Base-by-base conservation (phyloP, 2,329 filamentous ascomycete genomes). In the Zymoseptoria pseudotritici region DNA sequence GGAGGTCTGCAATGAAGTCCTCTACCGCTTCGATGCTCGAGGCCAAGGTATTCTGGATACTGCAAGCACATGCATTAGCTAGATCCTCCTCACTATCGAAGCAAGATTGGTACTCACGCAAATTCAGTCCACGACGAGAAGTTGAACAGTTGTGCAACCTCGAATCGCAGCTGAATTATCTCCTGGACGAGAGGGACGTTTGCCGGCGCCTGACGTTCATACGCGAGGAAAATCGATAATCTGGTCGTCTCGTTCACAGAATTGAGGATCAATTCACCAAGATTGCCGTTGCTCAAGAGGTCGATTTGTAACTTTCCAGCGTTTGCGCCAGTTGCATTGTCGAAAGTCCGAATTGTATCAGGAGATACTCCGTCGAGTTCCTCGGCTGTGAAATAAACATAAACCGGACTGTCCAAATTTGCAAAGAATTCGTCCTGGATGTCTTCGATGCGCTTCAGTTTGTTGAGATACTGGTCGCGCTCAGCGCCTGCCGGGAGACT, bases 381-480 rank as follows among this genome's bases (percentile, higher is more conserved):
- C 63, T 87, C 82, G 2, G 75, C 79, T 0, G 86, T 88, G 67
- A 92, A 89, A 88, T 88, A 93, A 55, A 91, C 76, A 2, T 85
- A 86, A 17, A 86, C 86, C 66, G 86, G 86, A 75, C 92, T 88
- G 69, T 90, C 90, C 57, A 92, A 77, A 66, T 86, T 88, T 77
- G 89, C 90, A 69, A 87, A 83, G 73, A 89, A 89, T 62, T 85
- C 79, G 59, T 90, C 90, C 69, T 82, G 79, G 65, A 92, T 82
- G 71, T 86, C 81, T 66, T 84, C 87, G 55, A 93, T 78, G 9
- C 87, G 79, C 79, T 89, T 88, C 80, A 90, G 89, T 74, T 91
- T 90, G 73, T 88, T 87, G 78, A 90, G 91, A 80, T 91, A 92
- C 55, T 88, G 82, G 65, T 90, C 88, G 63, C 88, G 78, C 77